Evolutionary conservation across 176 grass and related monocot species (phyloP).

Genomic region (Oryza brachyantha): DNA sequence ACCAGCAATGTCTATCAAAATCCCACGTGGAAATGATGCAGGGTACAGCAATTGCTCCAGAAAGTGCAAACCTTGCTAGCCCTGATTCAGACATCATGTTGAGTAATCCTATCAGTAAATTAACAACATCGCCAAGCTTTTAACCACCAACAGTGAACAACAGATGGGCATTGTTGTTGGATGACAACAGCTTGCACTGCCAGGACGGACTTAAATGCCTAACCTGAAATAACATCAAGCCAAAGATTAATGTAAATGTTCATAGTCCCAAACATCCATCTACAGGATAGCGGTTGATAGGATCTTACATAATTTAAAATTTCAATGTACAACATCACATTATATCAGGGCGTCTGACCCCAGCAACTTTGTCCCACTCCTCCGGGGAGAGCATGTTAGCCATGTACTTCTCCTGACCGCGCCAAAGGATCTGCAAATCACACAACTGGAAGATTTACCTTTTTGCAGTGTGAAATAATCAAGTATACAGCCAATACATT

Average conservation of each 20-base stretch:
- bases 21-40: not conserved
- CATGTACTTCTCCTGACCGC: slow-evolving; percentile 77
- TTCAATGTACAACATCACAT: slow-evolving; percentile 40
- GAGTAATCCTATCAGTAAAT: not conserved
- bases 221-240: slow-evolving; percentile 34
- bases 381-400: slow-evolving; percentile 60
- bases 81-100: not conserved
- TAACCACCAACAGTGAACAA: not conserved
- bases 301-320: slow-evolving; percentile 34
- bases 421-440: slow-evolving; percentile 67
- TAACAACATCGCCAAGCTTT: not conserved
- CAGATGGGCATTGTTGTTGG: not conserved
- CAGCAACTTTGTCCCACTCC: slow-evolving; percentile 67
- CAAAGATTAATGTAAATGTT: not conserved
- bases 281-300: not conserved
- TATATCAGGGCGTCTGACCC: slow-evolving; percentile 41
- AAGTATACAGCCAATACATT: not conserved
- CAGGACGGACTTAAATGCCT: slow-evolving; percentile 15
- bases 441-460: slow-evolving; percentile 7
- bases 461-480: not conserved
- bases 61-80: not conserved
- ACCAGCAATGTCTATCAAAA: slow-evolving; percentile 24
- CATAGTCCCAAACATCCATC: not conserved
- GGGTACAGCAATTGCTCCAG: slow-evolving; percentile 1
- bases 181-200: not conserved